Evolutionary conservation across 2,329 filamentous ascomycete species (phyloP).

Genomic region (Elsinoe australis): DNA sequence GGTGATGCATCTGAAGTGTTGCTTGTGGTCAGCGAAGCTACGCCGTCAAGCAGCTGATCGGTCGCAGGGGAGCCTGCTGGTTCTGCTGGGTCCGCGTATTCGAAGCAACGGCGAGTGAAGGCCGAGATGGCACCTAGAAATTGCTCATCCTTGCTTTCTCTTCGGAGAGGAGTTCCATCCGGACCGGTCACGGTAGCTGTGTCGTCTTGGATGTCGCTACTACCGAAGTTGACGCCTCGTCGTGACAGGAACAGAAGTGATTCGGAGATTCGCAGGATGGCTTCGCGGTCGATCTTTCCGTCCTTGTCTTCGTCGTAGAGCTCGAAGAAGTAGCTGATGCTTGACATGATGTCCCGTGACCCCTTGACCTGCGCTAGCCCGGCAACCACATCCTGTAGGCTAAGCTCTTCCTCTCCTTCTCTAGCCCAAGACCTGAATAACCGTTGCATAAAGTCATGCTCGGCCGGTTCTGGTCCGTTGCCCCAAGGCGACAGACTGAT

Average conservation of each 20-base stretch:
- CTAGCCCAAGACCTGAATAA: conserved; percentile 85
- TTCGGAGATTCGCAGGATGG: conserved; percentile 90
- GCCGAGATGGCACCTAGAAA: conserved; percentile 90
- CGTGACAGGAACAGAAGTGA: conserved; percentile 86
- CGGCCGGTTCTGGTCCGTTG: conserved; percentile 61
- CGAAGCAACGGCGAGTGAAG: conserved; percentile 93
- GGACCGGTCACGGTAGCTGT: conserved; percentile 32
- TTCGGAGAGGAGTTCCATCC: conserved; percentile 31
- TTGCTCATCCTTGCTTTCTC: conserved; percentile 64
- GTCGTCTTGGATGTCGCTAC: conserved; percentile 47
- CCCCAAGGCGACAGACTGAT: conserved; percentile 49
- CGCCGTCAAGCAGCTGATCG: conserved; percentile 41
- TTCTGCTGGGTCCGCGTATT: conserved; percentile 82
- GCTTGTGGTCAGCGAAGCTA: conserved; percentile 26
- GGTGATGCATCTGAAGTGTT: conserved; percentile 19
- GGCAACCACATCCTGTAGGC: conserved; percentile 82
- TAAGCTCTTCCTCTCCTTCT: conserved; percentile 67
- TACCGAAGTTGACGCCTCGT: conserved; percentile 69
- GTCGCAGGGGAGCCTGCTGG: background rate
- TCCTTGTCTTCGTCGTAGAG: conserved; percentile 90
- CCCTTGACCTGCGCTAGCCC: conserved; percentile 89
- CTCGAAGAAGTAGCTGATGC: conserved; percentile 96
- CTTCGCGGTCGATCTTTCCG: conserved; percentile 87
- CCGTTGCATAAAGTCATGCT: conserved; percentile 88
- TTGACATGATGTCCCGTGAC: conserved; percentile 91